Evolutionary conservation across 139 green algal genomes (phyloP).

Genomic region (Chlorella vulgaris): DNA sequence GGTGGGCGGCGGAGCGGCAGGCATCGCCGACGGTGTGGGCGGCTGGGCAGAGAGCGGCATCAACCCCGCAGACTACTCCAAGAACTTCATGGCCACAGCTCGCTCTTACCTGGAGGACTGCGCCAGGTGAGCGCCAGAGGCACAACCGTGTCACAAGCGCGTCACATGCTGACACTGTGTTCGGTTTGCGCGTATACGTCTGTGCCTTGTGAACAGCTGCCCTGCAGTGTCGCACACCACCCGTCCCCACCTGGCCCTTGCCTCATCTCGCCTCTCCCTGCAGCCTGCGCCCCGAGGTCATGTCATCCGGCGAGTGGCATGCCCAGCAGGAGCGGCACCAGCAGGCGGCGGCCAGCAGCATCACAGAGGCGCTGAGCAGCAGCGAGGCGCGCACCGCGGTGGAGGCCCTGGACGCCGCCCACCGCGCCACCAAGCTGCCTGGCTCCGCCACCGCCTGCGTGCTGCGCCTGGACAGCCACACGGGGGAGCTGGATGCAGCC

Average conservation of each 20-base stretch:
- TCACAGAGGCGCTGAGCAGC: neutral
- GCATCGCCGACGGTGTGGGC: slow-evolving; percentile 89
- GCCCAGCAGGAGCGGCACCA: neutral
- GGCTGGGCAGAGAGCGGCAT: slow-evolving; percentile 74
- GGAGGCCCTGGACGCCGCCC: slow-evolving; percentile 18
- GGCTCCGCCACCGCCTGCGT: slow-evolving; percentile 87
- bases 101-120: slow-evolving; percentile 64
- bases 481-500: slow-evolving; percentile 62
- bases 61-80: slow-evolving; percentile 76
- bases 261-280: neutral
- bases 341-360: neutral
- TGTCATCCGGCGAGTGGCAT: slow-evolving; percentile 14
- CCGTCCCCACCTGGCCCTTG: neutral
- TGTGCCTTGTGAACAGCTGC: no score
- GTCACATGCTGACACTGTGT: no score
- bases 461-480: slow-evolving; percentile 61
- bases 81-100: slow-evolving; percentile 74
- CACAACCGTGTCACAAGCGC: no score
- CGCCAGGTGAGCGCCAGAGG: neutral
- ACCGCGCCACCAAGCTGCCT: slow-evolving; percentile 33
- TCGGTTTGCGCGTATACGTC: no score
- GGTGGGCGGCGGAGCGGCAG: slow-evolving; percentile 48
- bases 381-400: neutral
- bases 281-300: neutral
- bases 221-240: no score